Evolutionary conservation across 2,329 filamentous ascomycete genomes (phyloP), one percentile per base, ranked within the genome.

Genomic region (Neophaeococcomyces mojaviensis): DNA sequence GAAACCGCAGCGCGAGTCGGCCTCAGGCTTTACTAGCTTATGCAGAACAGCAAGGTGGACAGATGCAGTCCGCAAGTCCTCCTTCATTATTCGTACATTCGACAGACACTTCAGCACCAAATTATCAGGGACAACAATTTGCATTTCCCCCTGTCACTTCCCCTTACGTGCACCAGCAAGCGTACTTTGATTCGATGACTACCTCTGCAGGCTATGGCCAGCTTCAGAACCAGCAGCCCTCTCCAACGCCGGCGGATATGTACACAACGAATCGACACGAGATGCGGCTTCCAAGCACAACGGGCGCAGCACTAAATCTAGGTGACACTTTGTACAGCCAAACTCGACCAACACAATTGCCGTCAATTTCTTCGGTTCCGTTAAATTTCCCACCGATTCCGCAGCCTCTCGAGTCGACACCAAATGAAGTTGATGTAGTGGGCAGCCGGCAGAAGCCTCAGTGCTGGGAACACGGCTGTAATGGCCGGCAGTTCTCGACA

Each of bases 401-500:
- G 33, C 42, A 46, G 22, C 46, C 51, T 2, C 45, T 57, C 12
- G 55, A 55, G 36, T 57, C 55, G 9, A 48, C 50, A 2, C 47
- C 47, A 3, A 41, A 47, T 13, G 53, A 54, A 18, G 48, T 54
- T 32, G 54, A 56, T 40, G 44, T 58, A 22, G 45, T 49, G 42
- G 45, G 52, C 15, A 53, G 80, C 56, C 78, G 86, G 54, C 88
- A 88, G n/a, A 94, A 94, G 68, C 88, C 89, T 37, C 88, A 94
- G 63, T 96, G 90, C 66, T 97, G 87, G 86, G 90, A 96, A 50
- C 90, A 97, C 61, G 90, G 89, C 9, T 97, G 90, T 72, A 95
- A 96, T 59, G 90, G 90, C 16, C 82, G 89, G 24, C 86, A 94
- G 60, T 97, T 97, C 61, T 94, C 88, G 15, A 96, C 90, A 3